Percentiles rank a stretch among this genome's conserved stretches.
Conservation (phyloP, 306 rosid genomes). For the Nissolia schottii region DNA sequence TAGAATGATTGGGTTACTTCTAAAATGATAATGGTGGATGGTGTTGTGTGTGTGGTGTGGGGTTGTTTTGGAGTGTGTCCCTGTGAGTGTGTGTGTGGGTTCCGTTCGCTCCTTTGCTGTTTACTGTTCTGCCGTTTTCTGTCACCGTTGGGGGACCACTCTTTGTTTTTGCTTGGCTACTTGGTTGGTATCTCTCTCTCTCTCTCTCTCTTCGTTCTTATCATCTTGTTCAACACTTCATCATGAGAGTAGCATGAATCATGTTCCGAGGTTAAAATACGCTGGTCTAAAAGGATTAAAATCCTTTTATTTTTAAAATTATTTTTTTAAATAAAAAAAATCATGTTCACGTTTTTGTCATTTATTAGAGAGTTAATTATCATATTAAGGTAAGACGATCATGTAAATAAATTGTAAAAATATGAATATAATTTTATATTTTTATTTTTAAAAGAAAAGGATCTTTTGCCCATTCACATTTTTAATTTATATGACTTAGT, state of each 20-base stretch:
- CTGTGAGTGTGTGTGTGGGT: background rate
- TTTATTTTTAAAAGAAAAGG: too few relatives aligned
- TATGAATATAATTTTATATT: too few relatives aligned
- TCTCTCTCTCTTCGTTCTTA: background rate
- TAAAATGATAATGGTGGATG: too few relatives aligned
- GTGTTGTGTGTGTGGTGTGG: constrained; percentile 15
- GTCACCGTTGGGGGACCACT: constrained; percentile 15
- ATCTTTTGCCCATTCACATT: too few relatives aligned
- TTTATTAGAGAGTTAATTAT: too few relatives aligned
- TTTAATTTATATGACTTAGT: too few relatives aligned
- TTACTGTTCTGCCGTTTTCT: constrained; percentile 22
- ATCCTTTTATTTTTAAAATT: too few relatives aligned
- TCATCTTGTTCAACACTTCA: background rate
- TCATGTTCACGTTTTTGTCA: too few relatives aligned
- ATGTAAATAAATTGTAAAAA: too few relatives aligned
- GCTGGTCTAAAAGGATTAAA: background rate
- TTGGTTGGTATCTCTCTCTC: background rate
- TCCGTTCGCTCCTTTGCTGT: background rate
- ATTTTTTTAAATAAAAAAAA: too few relatives aligned
- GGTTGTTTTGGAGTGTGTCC: background rate
- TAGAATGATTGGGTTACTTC: too few relatives aligned
- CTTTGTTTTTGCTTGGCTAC: background rate
- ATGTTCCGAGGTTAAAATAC: background rate
- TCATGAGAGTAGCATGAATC: background rate
- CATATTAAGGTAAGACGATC: too few relatives aligned